These are phyloP conservation scores for Talaromyces albobiverticillius DNA, from an alignment of 2,329 filamentous ascomycete genomes.

Conservation along the genomic window DNA sequence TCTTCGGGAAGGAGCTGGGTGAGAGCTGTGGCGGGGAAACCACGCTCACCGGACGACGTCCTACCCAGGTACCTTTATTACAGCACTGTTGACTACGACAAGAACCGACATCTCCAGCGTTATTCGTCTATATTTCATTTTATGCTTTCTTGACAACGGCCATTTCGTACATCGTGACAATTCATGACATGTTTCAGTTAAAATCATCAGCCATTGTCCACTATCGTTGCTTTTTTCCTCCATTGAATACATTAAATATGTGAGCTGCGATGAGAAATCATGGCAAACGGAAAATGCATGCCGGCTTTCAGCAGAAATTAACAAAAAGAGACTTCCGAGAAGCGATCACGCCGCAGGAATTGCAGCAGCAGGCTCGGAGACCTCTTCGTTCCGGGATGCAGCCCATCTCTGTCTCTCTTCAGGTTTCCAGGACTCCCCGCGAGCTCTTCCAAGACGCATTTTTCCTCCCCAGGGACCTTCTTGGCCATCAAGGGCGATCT, in stretches of 20 bases:
- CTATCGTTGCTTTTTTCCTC: not conserved
- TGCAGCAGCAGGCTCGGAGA: slow-evolving; percentile 9
- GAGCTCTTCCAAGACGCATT: slow-evolving; percentile 39
- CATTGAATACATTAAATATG: not conserved
- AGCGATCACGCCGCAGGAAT: slow-evolving; percentile 12
- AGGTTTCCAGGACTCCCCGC: slow-evolving; percentile 33
- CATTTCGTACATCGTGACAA: not conserved
- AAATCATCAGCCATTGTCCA: too few relatives aligned
- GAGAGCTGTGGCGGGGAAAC: slow-evolving; percentile 12
- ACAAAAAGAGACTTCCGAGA: not conserved
- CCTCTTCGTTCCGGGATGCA: not conserved
- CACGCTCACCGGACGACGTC: not conserved
- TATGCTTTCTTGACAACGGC: not conserved
- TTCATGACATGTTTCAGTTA: not conserved
- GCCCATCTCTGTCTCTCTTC: slow-evolving; percentile 26
- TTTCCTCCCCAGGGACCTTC: slow-evolving; percentile 39
- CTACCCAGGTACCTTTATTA: too few relatives aligned
- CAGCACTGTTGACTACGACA: too few relatives aligned
- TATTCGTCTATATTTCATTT: not conserved
- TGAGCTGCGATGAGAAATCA: not conserved
- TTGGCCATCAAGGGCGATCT: slow-evolving; percentile 42
- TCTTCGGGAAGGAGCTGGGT: slow-evolving; percentile 9
- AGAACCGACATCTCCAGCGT: not conserved
- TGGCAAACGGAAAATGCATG: not conserved
- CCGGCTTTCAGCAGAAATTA: not conserved